phyloP scores from a whole-genome alignment of 495 filamentous ascomycete species.

The Neohortaea acidophila region DNA sequence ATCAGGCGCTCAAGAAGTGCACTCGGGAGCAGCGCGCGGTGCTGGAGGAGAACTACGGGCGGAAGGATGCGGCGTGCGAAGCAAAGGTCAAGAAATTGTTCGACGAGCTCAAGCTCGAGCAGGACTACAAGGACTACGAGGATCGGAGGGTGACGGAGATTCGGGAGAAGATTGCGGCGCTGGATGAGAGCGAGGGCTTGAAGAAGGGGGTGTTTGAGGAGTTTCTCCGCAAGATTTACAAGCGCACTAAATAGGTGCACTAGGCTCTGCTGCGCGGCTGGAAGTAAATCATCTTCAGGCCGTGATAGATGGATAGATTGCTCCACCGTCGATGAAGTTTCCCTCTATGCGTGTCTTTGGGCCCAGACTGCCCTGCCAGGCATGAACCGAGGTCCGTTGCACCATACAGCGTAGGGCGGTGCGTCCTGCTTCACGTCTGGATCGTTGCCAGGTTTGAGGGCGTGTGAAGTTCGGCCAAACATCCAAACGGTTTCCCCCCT shows the following conservation, averaged over 20 bases:
- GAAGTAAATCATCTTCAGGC: too few relatives aligned
- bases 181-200: slow-evolving; percentile 74
- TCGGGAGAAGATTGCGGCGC: slow-evolving; percentile 50
- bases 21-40: slow-evolving; percentile 67
- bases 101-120: slow-evolving; percentile 65
- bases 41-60: slow-evolving; percentile 74
- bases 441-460: too few relatives aligned
- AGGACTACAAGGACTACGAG: slow-evolving; percentile 75
- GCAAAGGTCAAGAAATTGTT: slow-evolving; percentile 74
- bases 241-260: slow-evolving; percentile 61
- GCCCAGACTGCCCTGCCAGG: too few relatives aligned
- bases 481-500: too few relatives aligned
- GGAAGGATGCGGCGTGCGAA: slow-evolving; percentile 69
- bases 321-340: too few relatives aligned
- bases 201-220: slow-evolving; percentile 80
- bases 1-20: slow-evolving; percentile 69
- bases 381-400: too few relatives aligned
- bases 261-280: not conserved
- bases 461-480: too few relatives aligned
- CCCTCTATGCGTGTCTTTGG: too few relatives aligned
- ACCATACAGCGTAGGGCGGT: too few relatives aligned
- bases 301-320: too few relatives aligned
- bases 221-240: slow-evolving; percentile 93
- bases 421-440: too few relatives aligned
- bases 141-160: slow-evolving; percentile 66